Percentiles rank a stretch among this genome's conserved stretches.
Evolutionary conservation across 1,139 yeast species (phyloP).

Genomic region (Magnusiomyces fungicola): DNA sequence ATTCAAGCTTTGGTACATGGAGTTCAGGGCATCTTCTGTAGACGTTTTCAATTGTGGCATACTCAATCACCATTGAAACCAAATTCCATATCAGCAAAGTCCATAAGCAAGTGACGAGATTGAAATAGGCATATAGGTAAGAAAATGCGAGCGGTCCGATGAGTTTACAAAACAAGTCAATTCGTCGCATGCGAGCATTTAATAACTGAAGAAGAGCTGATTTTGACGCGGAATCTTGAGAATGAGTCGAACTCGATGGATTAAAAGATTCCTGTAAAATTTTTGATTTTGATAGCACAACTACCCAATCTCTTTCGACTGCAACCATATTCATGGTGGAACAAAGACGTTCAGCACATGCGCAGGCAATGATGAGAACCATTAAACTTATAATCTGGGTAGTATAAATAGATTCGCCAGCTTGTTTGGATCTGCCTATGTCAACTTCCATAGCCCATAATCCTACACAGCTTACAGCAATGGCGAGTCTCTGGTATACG

Average conservation of each 20-base stretch:
- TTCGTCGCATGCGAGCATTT: constrained; percentile 33
- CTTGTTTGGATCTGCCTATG: neutral
- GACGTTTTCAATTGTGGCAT: constrained; percentile 29
- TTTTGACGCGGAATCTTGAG: neutral
- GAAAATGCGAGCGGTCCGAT: constrained; percentile 35
- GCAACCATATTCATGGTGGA: constrained; percentile 33
- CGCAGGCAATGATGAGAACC: constrained; percentile 25
- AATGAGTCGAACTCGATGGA: neutral
- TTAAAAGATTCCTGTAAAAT: constrained; percentile 1
- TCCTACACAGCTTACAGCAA: constrained; percentile 24
- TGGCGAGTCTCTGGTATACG: constrained; percentile 31
- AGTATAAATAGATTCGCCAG: constrained; percentile 6
- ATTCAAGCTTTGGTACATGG: neutral
- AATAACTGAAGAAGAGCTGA: constrained; percentile 22
- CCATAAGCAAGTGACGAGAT: constrained; percentile 22
- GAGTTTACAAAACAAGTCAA: constrained; percentile 34
- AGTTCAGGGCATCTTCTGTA: constrained; percentile 26
- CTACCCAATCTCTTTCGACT: constrained; percentile 38
- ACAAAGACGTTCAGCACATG: constrained; percentile 33
- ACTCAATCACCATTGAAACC: constrained; percentile 30
- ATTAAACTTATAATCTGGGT: constrained; percentile 15
- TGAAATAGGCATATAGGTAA: constrained; percentile 25
- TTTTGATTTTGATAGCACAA: constrained; percentile 30
- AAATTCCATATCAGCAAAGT: constrained; percentile 27
- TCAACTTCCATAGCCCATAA: constrained; percentile 19